A percentile compares a stretch with the other conserved stretches of the same genome.
Conservation (phyloP, 2,329 filamentous ascomycete genomes). For the Colletotrichum trifolii region DNA sequence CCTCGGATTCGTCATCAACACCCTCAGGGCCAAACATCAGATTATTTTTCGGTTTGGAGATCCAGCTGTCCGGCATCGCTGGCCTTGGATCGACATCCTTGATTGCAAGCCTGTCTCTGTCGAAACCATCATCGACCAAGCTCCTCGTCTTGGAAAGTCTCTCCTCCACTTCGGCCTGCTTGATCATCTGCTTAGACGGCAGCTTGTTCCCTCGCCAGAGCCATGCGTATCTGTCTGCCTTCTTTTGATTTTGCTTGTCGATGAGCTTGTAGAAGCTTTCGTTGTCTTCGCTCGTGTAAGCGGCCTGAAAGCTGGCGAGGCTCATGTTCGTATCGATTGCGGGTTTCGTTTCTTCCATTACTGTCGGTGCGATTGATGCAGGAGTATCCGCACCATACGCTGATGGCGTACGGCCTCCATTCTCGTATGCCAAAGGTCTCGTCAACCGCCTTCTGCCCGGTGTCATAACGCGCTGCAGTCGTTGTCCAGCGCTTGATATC, state of each 20-base stretch:
- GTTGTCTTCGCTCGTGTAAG: constrained; percentile 97
- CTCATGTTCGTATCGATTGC: constrained; percentile 81
- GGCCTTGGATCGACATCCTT: constrained; percentile 76
- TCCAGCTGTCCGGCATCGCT: constrained; percentile 82
- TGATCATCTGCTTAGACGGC: constrained; percentile 80
- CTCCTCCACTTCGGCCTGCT: constrained; percentile 71
- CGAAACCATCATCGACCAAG: constrained; percentile 66
- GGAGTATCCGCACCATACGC: constrained; percentile 81
- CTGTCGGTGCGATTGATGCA: constrained; percentile 61
- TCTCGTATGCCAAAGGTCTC: constrained; percentile 42
- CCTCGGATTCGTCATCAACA: constrained; percentile 68
- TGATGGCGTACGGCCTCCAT: constrained; percentile 67
- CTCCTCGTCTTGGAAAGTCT: constrained; percentile 59
- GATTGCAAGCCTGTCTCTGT: constrained; percentile 70
- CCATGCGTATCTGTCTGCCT: constrained; percentile 87
- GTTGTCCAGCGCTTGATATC: constrained; percentile 84
- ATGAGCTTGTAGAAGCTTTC: constrained; percentile 94
- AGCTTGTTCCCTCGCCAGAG: constrained; percentile 91
- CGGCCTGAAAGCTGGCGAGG: constrained; percentile 86
- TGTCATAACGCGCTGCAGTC: constrained; percentile 83
- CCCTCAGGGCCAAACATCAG: constrained; percentile 87
- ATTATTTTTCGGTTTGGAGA: constrained; percentile 77
- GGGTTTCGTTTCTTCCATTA: constrained; percentile 51
- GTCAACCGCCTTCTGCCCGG: constrained; percentile 65
- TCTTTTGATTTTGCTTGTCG: constrained; percentile 89